phyloP scores from a whole-genome alignment of 2,329 filamentous ascomycete species.

The Hypoxylon sp. region DNA sequence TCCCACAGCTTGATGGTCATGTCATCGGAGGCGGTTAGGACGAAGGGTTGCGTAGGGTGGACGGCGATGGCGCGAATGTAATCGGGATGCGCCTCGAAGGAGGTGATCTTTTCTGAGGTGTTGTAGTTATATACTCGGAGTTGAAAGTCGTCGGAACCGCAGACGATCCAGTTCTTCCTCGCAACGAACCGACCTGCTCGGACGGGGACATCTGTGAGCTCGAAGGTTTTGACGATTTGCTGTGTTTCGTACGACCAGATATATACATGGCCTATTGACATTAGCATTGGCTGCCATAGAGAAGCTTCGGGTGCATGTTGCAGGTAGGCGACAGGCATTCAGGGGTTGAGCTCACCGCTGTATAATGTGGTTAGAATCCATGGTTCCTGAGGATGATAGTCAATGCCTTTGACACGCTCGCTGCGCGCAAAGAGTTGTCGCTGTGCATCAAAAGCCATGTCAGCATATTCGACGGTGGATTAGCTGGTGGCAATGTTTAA shows the following conservation, averaged over 20 bases:
- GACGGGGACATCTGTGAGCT: slow-evolving; percentile 97
- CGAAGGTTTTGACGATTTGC: slow-evolving; percentile 97
- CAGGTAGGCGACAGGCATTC: background rate
- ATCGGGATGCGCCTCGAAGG: slow-evolving; percentile 97
- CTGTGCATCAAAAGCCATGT: slow-evolving; percentile 61
- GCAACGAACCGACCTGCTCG: slow-evolving; percentile 96
- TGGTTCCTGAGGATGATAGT: slow-evolving; percentile 97
- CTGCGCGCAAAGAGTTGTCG: slow-evolving; percentile 88
- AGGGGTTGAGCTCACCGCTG: slow-evolving; percentile 72
- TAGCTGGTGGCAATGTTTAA: slow-evolving; percentile 10
- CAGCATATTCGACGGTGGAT: slow-evolving; percentile 42
- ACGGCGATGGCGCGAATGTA: slow-evolving; percentile 98
- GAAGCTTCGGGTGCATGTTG: slow-evolving; percentile 10
- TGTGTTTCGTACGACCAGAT: slow-evolving; percentile 99
- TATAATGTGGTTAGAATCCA: slow-evolving; percentile 97
- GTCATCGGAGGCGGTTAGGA: slow-evolving; percentile 95
- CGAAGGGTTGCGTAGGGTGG: slow-evolving; percentile 94
- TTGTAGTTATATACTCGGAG: slow-evolving; percentile 98
- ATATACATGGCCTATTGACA: slow-evolving; percentile 87
- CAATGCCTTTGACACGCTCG: slow-evolving; percentile 94
- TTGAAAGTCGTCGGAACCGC: slow-evolving; percentile 92
- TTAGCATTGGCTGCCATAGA: slow-evolving; percentile 27
- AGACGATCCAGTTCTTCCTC: slow-evolving; percentile 99
- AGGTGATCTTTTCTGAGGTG: slow-evolving; percentile 97
- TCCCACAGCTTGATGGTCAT: slow-evolving; percentile 99